These are phyloP conservation scores for Theobroma cacao DNA, from an alignment of 345 rosid species.

Conservation along the genomic window DNA sequence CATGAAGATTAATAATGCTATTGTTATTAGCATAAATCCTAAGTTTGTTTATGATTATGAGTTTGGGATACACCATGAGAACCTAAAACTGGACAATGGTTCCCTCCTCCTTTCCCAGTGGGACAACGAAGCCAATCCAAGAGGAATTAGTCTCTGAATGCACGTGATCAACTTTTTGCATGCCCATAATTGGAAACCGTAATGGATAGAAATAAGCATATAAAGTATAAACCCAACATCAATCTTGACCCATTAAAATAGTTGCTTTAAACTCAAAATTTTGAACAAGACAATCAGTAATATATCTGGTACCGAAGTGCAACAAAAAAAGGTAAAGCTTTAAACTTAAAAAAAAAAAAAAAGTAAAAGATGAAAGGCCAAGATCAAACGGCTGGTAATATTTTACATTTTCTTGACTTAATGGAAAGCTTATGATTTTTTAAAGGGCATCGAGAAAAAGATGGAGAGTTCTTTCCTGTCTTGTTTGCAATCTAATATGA, in stretches of 20 bases:
- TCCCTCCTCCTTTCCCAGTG: too few species aligned
- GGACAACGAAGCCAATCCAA: background rate
- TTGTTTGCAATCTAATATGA: background rate
- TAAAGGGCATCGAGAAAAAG: background rate
- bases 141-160: background rate
- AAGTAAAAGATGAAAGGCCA: background rate
- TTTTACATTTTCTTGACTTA: background rate
- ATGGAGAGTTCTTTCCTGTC: background rate
- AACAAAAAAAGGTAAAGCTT: background rate
- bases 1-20: too few species aligned
- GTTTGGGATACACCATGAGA: too few species aligned
- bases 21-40: too few species aligned
- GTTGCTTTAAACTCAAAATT: too few species aligned
- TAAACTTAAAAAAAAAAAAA: background rate
- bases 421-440: background rate
- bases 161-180: background rate
- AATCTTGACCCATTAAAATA: too few species aligned
- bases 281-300: background rate
- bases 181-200: background rate
- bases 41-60: too few species aligned
- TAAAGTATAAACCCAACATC: background rate
- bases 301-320: background rate
- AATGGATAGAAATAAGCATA: background rate
- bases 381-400: background rate
- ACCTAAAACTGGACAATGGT: too few species aligned